Base-by-base conservation (phyloP, 495 filamentous ascomycete species). In the Glarea lozoyensis region DNA sequence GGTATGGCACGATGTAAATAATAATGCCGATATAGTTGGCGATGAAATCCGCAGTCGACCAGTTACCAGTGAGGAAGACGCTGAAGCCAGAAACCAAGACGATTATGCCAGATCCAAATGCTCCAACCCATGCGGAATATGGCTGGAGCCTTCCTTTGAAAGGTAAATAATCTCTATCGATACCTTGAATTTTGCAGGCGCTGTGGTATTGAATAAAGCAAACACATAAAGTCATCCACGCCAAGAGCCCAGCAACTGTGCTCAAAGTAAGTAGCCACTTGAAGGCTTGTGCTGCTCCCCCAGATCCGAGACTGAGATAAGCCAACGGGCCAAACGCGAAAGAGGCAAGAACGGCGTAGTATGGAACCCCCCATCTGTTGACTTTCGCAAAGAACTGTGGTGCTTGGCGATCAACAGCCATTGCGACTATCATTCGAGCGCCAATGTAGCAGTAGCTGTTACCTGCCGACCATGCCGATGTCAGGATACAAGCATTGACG, bases 381-480 rank as follows among this genome's bases (percentile, higher is more conserved):
- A 73, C 79, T 13, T 48, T 58, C 20, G 66, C 60, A 44, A 76
- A 75, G 18, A 75, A 37, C 15, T 64, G 69, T 0, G 78, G 78
- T 16, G 55, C 76, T 59, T 63, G 79, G 40, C 58, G 73, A 43
- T 79, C n/a, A 34, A 34, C 31, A 13, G 75, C 75, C 33, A 82
- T 59, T 10, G 73, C 76, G 51, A 78, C 78, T 23, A 81, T 54
- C 2, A 75, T 78, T 20, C 78, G 69, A 0, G 74, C 75, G 6
- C 75, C 79, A 20, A 68, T 69, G 31, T 69, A 73, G 6, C 76
- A 65, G 24, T 66, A 63, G 33, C 76, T 77, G 49, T 82, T 82
- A 12, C 72, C 72, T 4, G 80, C 74, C 16, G 78, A 79, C 68
- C 81, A 82, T 2, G 80, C 82, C 3, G 79, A 84, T 10, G 79